These are phyloP conservation scores for Colletotrichum musicola DNA, from an alignment of 2,329 filamentous ascomycete species.

Conservation along the genomic window DNA sequence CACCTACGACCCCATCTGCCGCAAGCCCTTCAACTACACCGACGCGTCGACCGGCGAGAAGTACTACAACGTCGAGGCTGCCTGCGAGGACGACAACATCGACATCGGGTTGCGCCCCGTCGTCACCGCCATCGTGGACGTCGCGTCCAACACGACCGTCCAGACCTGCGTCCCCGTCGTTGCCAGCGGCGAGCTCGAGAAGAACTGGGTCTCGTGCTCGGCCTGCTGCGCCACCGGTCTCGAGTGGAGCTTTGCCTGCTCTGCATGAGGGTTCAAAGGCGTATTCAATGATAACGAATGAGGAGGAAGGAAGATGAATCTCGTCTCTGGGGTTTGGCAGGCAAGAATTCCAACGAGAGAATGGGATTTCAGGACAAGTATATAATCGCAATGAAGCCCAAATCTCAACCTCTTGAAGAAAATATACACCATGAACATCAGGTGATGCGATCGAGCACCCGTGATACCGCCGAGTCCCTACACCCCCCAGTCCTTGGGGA, in stretches of 20 bases:
- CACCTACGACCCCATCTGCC: conserved; percentile 23
- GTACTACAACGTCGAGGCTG: conserved; percentile 29
- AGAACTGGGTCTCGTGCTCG: conserved; percentile 56
- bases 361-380: too few species aligned
- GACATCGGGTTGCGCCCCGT: not conserved
- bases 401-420: too few species aligned
- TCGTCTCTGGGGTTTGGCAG: too few species aligned
- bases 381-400: too few species aligned
- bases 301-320: too few species aligned
- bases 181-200: conserved; percentile 84
- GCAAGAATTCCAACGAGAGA: too few species aligned
- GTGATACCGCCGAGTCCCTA: not conserved
- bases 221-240: conserved; percentile 55
- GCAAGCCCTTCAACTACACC: conserved; percentile 35
- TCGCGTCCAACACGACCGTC: conserved; percentile 15
- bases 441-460: not conserved
- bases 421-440: too few species aligned
- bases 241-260: conserved; percentile 14
- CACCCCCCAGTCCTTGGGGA: not conserved
- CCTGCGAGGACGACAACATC: conserved; percentile 30
- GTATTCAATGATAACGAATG: too few species aligned
- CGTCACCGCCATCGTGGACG: conserved; percentile 26
- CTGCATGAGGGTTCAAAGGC: not conserved
- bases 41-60: conserved; percentile 4
- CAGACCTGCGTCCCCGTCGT: conserved; percentile 58